Evolutionary conservation across 768 basidiomycete species (phyloP), one percentile per base, ranked within the genome.

Genomic region (Sarcodon sp.): DNA sequence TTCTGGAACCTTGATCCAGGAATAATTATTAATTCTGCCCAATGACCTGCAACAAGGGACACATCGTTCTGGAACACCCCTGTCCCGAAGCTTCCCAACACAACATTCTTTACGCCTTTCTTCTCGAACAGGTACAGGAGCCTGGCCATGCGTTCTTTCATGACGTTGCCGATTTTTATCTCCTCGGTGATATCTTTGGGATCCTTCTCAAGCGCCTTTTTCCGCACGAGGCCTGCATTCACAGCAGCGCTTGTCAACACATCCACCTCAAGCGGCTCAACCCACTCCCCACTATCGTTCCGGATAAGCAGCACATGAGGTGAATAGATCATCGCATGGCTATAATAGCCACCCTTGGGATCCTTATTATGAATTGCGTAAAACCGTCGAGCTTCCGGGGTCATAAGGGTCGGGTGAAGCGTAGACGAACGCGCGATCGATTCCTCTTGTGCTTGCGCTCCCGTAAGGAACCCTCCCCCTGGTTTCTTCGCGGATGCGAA

Each of bases 361-460:
- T 62, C 67, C 50, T 55, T 67, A 32, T 66, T 66, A 59, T 88
- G 86, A 15, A 77, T 57, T 3, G 61, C 62, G 59, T 89, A 85
- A 64, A 85, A 88, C 36, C 70, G 67, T 39, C 73, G 65, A 0
- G 75, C 79, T 5, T 66, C 67, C 12, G 62, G 59, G 8, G 79
- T 75, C 56, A 70, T 69, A 48, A 88, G 78, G 7, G 79, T 72
- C 1, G 72, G 66, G 53, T 80, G 84, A 6, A 89, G 64, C 5
- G 80, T 82, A 9, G 84, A 86, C 4, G 83, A 76, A 37, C 86
- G 77, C 9, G 86, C 84, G 55, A 89, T 73, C 35, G 79, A 80
- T 60, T 89, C 86, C 60, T 89, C 87, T 55, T 89, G 86, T 1
- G 87, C 86, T 50, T 79, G 76, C 0, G 83, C 76, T 12, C 86